phyloP scores from a whole-genome alignment of 2,329 filamentous ascomycete species.

The Diaporthe humulicola region DNA sequence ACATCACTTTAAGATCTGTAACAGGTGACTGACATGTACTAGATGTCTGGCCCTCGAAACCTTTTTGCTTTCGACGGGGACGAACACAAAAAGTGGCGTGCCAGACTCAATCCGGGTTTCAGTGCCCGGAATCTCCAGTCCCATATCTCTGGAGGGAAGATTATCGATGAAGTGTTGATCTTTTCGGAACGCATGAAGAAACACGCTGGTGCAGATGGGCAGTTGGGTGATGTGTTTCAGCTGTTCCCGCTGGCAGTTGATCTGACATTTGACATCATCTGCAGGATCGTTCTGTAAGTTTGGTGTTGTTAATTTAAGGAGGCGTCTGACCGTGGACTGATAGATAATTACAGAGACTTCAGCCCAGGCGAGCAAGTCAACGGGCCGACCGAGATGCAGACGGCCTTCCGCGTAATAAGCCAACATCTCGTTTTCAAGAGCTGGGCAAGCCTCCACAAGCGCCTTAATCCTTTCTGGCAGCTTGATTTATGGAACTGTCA shows the following conservation, averaged over 20 bases:
- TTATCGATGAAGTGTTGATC: slow-evolving; percentile 28
- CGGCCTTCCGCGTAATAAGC: slow-evolving; percentile 9
- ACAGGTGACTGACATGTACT: too few relatives aligned
- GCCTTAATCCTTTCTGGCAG: slow-evolving; percentile 32
- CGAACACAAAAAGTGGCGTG: slow-evolving; percentile 27
- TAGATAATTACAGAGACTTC: neutral
- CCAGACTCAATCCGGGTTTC: slow-evolving; percentile 33
- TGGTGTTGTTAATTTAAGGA: neutral
- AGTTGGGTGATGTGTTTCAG: slow-evolving; percentile 18
- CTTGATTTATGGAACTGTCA: slow-evolving; percentile 11
- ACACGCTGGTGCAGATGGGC: neutral
- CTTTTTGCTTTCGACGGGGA: slow-evolving; percentile 32
- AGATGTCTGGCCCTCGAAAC: slow-evolving; percentile 11
- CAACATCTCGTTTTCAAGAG: slow-evolving; percentile 21
- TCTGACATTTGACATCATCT: slow-evolving; percentile 37
- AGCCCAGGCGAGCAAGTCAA: slow-evolving; percentile 32
- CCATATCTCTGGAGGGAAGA: slow-evolving; percentile 6
- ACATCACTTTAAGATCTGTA: too few relatives aligned
- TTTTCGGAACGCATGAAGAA: slow-evolving; percentile 22
- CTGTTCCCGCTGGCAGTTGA: slow-evolving; percentile 31
- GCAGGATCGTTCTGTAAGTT: slow-evolving; percentile 33
- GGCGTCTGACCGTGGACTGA: neutral
- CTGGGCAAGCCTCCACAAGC: slow-evolving; percentile 25
- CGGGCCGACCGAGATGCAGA: slow-evolving; percentile 33
- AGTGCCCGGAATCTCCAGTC: slow-evolving; percentile 24